Evolutionary conservation across 2,329 filamentous ascomycete genomes (phyloP), one percentile per base, ranked within the genome.

Genomic region (Neurospora sp.): DNA sequence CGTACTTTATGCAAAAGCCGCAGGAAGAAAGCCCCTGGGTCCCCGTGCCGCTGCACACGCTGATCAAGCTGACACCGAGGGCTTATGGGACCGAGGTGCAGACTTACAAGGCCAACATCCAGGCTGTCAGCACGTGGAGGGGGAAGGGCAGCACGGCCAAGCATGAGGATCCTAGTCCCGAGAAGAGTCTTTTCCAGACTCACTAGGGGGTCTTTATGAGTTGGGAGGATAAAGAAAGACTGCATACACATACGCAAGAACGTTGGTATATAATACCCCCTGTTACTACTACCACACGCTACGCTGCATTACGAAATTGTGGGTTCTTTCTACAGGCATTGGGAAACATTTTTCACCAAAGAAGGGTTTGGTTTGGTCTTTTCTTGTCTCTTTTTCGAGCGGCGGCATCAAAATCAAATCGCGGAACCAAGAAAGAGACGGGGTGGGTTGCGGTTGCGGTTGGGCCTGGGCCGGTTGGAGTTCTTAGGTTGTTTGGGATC

Each of bases 1-100:
- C 96, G 38, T 99, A 99, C 81, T 99, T 98, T 80, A 97, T 97
- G 91, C 97, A 98, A 77, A 93, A 96, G 77, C 91, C 93, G 69
- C 96, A 98, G 80, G 89, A 94, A 75, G 88, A 92, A 81, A 96
- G 92, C 74, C 96, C 96, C 0, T 99, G 96, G 96, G 97, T 98
- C 92, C 95, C 97, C 77, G 96, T 99, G 8, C 96, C 96, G 6
- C 85, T 99, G 72, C 96, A 99, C 80, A 97, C 93, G 8, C 85
- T 99, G 66, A 98, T 99, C 82, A 97, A 97, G 82, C 86, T 99
- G 68, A 98, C 96, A 6, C 96, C 96, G 2, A 89, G 92, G 72
- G 96, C 96, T 8, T 99, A 99, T 79, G 92, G 92, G 67, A 99
- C 96, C 1, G 90, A 97, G 71, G 93, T 98, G 78, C 88, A 96